Conservation (phyloP, 768 basidiomycete species). For the Tylopilus subfusipes region DNA sequence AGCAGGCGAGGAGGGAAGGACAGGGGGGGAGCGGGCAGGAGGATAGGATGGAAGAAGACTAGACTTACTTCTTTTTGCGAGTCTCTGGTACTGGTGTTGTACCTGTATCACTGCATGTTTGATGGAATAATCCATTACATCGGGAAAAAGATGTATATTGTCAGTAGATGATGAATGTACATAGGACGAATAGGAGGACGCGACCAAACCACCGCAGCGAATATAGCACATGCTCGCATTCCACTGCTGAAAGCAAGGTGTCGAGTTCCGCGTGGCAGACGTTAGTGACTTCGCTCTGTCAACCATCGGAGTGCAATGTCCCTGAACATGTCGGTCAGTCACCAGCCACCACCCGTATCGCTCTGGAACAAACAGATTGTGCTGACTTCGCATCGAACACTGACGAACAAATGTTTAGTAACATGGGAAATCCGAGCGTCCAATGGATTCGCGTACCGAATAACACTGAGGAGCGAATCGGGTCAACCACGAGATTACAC, state of each 20-base stretch:
- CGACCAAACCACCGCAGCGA: neutral
- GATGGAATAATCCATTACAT: neutral
- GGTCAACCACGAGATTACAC: neutral
- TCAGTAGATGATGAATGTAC: neutral
- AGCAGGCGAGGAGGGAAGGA: constrained; percentile 59
- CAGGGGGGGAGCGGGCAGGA: constrained; percentile 19
- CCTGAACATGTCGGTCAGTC: constrained; percentile 31
- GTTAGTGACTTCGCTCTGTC: constrained; percentile 65
- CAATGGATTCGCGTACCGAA: constrained; percentile 48
- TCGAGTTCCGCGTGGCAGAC: neutral
- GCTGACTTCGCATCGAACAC: constrained; percentile 97
- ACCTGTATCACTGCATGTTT: neutral
- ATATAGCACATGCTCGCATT: neutral
- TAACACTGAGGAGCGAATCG: constrained; percentile 53
- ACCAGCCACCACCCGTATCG: neutral
- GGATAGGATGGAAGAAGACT: constrained; percentile 83
- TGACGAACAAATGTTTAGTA: constrained; percentile 28
- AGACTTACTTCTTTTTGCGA: neutral
- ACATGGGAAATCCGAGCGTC: neutral
- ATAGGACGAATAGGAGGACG: neutral
- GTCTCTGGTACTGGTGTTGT: neutral
- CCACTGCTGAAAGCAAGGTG: neutral
- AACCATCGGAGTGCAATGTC: constrained; percentile 92
- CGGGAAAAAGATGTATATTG: neutral
- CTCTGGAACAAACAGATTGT: constrained; percentile 66